Evolutionary conservation across 257 asterid species (phyloP).

Genomic region (Voacanga thouarsii): DNA sequence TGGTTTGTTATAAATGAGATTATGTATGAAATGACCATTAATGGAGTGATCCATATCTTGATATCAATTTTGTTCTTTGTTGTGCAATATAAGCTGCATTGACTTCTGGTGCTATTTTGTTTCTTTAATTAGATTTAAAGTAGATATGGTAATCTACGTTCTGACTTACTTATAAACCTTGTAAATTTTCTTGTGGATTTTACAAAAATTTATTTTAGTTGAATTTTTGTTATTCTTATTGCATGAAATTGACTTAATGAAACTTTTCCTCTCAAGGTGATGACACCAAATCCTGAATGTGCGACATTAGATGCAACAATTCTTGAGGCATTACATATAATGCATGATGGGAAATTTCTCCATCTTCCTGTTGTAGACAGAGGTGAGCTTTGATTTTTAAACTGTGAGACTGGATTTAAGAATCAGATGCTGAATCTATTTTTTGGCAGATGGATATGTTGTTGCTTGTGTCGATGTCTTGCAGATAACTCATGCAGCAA

Average conservation of each 20-base stretch:
- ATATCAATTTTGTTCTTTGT: not conserved
- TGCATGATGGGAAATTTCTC: conserved; percentile 86
- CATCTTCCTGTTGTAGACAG: conserved; percentile 88
- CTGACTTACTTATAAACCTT: not conserved
- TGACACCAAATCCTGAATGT: conserved; percentile 86
- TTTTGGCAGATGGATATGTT: conserved; percentile 68
- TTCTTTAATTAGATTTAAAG: not conserved
- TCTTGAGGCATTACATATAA: conserved; percentile 87
- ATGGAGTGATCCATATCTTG: not conserved
- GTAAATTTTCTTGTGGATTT: not conserved
- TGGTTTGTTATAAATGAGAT: not conserved
- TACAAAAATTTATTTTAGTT: not conserved
- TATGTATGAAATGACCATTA: not conserved
- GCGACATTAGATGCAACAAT: conserved; percentile 79
- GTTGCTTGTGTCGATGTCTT: conserved; percentile 78
- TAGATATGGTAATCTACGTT: not conserved
- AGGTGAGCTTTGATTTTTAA: conserved; percentile 45
- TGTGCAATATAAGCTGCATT: not conserved
- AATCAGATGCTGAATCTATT: conserved; percentile 15
- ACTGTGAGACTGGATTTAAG: not conserved
- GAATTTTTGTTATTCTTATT: not conserved
- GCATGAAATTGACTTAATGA: conserved; percentile 7
- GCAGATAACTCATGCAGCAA: conserved; percentile 91
- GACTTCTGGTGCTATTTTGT: not conserved
- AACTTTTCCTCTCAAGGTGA: conserved; percentile 53